phyloP scores from a whole-genome alignment of 495 filamentous ascomycete genomes.

The Paragyromitra xinjiangensis region DNA sequence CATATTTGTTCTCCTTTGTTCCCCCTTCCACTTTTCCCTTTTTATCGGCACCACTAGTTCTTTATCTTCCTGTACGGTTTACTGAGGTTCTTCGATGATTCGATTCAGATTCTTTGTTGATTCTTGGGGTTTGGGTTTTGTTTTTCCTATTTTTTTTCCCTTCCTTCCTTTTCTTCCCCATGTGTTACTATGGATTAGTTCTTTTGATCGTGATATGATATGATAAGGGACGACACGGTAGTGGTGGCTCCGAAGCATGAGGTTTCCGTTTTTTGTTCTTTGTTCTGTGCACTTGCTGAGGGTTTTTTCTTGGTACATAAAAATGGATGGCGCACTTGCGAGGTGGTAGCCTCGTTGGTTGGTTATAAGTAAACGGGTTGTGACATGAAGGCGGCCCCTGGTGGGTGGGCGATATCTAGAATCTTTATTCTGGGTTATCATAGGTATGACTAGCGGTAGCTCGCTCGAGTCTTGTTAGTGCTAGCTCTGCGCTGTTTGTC shows the following conservation, averaged over 20 bases:
- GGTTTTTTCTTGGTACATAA: constrained; percentile 25
- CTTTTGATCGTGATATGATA: constrained; percentile 28
- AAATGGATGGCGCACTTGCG: constrained; percentile 30
- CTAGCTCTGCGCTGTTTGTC: neutral
- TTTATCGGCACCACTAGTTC: constrained; percentile 17
- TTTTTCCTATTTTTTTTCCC: constrained; percentile 2
- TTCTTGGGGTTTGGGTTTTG: constrained; percentile 29
- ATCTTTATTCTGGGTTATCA: neutral
- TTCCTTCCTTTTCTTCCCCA: neutral
- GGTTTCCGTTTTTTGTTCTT: constrained; percentile 1
- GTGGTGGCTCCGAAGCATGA: neutral
- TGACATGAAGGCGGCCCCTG: neutral
- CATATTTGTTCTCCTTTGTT: constrained; percentile 7
- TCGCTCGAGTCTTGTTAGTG: neutral
- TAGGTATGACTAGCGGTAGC: neutral
- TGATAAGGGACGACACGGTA: constrained; percentile 10
- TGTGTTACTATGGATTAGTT: constrained; percentile 39
- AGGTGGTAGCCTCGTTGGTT: constrained; percentile 14
- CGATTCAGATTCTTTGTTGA: constrained; percentile 32
- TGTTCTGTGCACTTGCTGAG: neutral
- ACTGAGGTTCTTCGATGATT: constrained; percentile 10
- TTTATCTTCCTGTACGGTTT: constrained; percentile 3
- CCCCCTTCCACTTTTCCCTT: neutral
- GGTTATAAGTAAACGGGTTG: neutral
- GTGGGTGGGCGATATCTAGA: too few species aligned